Conservation (phyloP, 768 basidiomycete species). For the Xerocomellus dryophilus region DNA sequence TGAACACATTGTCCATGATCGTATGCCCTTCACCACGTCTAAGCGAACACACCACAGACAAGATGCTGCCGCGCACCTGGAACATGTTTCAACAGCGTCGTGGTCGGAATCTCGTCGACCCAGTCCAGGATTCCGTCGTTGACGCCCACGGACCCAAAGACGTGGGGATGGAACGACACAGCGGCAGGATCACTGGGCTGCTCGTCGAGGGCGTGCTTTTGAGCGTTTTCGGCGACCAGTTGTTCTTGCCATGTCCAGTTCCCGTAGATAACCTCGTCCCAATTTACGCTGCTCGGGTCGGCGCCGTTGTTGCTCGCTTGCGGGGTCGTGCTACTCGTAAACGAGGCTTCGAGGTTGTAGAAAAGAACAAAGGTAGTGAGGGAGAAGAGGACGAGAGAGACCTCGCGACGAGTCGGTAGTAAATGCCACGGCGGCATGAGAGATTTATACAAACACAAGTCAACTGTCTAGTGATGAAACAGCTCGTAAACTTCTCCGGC, state of each 20-base stretch:
- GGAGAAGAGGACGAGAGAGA: conserved; percentile 64
- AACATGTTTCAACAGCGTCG: conserved; percentile 58
- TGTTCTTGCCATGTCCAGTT: conserved; percentile 65
- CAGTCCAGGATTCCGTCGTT: conserved; percentile 56
- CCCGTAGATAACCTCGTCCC: conserved; percentile 66
- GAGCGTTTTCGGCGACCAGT: conserved; percentile 55
- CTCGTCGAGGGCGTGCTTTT: conserved; percentile 42
- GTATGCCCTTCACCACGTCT: conserved; percentile 61
- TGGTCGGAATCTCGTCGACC: conserved; percentile 53
- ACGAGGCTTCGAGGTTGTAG: conserved; percentile 68
- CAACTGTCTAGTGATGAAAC: background rate
- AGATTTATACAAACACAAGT: background rate
- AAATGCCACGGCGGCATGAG: conserved; percentile 60
- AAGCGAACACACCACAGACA: background rate
- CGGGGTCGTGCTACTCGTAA: conserved; percentile 45
- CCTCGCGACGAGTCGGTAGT: conserved; percentile 71
- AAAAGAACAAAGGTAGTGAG: conserved; percentile 65
- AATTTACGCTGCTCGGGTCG: background rate
- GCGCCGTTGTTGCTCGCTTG: conserved; percentile 22
- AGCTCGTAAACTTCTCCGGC: conserved; percentile 7
- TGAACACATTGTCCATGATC: conserved; percentile 76
- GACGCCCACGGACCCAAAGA: conserved; percentile 34
- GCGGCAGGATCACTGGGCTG: conserved; percentile 23
- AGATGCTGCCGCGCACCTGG: conserved; percentile 47
- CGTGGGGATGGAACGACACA: conserved; percentile 21